Base-by-base conservation (phyloP, 1,284 basidiomycete genomes). In the Stygiomarasmius scandens region DNA sequence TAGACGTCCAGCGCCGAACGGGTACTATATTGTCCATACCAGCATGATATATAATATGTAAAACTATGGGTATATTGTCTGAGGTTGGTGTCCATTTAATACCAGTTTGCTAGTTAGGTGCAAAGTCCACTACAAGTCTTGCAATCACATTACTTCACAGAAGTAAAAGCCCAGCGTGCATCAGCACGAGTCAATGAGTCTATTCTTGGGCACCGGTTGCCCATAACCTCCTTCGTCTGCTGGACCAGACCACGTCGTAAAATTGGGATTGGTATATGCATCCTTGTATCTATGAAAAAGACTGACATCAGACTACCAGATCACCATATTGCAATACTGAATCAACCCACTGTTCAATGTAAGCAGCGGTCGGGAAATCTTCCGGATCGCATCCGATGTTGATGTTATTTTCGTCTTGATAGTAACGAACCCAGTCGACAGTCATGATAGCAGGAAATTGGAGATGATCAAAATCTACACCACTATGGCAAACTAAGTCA, bases 361-460 rank as follows among this genome's bases (percentile, higher is more conserved):
- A 89, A 27, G 76, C 71, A 47, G 71, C 70, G 0, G 91, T 93
- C 0, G 90, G 90, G 68, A 80, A 83, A 51, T 81, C 79, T 11
- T 71, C 63, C 3, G 90, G 90, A 63, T 91, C 85, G 67, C 90
- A 92, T 1, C 89, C 87, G 16, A 89, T 72, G 66, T 85, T 87
- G 51, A 81, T 77, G 12, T 75, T 66, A 46, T 78, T 70, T 48
- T 79, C 75, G 44, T 82, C 77, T 64, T 87, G 87, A 68, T 89
- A 90, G 4, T 92, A 83, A 19, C 90, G 80, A 32, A 92, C 77
- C 68, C 85, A 92, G 67, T 92, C 90, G 58, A 92, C 72, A 22
- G 70, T 69, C 83, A 89, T 83, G 22, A 72, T 75, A 14, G 56
- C 63, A 1, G 88, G 87, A 72, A 85, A 89, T 2, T 63, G 65